phyloP scores from a whole-genome alignment of 2,329 filamentous ascomycete genomes.

The Nemania diffusa region DNA sequence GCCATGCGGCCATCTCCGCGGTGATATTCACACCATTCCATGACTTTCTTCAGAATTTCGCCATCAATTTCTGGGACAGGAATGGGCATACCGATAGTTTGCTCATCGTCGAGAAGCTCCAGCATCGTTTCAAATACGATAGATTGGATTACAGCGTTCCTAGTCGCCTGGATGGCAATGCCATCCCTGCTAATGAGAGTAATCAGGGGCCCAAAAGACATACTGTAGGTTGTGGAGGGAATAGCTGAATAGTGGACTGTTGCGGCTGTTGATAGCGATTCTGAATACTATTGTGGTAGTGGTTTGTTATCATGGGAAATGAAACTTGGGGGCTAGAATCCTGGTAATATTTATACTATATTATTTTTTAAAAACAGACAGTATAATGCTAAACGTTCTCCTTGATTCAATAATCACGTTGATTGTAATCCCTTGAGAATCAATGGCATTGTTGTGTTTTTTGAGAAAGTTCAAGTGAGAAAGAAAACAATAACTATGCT shows the following conservation, averaged over 20 bases:
- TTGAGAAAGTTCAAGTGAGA: neutral
- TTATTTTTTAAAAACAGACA: too few relatives aligned
- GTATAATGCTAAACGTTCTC: neutral
- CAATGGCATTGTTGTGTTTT: slow-evolving; percentile 1
- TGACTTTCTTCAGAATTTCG: slow-evolving; percentile 1
- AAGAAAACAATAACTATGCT: neutral
- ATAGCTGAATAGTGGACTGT: neutral
- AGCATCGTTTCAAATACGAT: slow-evolving; percentile 4
- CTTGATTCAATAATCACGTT: neutral
- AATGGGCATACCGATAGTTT: slow-evolving; percentile 8
- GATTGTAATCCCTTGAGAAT: neutral
- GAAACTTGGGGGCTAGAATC: too few relatives aligned
- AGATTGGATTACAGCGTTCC: slow-evolving; percentile 6
- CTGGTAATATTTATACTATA: too few relatives aligned
- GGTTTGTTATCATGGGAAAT: too few relatives aligned
- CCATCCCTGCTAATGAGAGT: slow-evolving; percentile 15
- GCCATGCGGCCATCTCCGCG: neutral
- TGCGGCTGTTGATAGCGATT: neutral
- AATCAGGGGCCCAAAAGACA: slow-evolving; percentile 14
- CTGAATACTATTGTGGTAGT: too few relatives aligned
- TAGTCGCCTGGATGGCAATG: slow-evolving; percentile 13
- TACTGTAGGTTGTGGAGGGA: slow-evolving; percentile 1
- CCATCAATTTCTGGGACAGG: slow-evolving; percentile 16
- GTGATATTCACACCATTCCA: slow-evolving; percentile 31
- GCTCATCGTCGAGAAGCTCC: neutral